These are phyloP conservation scores for Dioscorea dumetorum DNA, from an alignment of 106 monocot species.

Conservation along the genomic window DNA sequence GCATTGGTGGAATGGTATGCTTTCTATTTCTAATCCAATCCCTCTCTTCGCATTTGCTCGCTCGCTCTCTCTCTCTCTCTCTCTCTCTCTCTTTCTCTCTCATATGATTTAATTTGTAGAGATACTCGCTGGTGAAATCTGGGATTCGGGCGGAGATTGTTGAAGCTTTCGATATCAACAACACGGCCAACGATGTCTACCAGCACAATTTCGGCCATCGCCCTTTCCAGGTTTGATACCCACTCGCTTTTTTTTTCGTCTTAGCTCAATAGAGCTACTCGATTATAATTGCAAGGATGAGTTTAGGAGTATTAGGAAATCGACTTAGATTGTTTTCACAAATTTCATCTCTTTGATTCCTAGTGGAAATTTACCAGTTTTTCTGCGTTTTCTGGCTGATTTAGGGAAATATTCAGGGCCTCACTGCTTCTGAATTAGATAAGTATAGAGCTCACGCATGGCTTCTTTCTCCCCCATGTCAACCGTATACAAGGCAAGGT, in stretches of 20 bases:
- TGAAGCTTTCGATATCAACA: slow-evolving; percentile 89
- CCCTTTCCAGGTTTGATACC: slow-evolving; percentile 62
- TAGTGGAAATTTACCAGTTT: background rate
- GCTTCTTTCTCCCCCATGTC: slow-evolving; percentile 98
- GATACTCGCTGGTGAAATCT: slow-evolving; percentile 67
- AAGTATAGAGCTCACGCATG: slow-evolving; percentile 78
- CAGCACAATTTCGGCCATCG: slow-evolving; percentile 79
- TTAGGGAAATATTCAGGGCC: slow-evolving; percentile 86
- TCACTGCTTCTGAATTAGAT: slow-evolving; percentile 69
- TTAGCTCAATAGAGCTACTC: background rate
- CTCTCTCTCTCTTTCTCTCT: background rate
- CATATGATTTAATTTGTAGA: slow-evolving; percentile 26
- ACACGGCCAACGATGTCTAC: slow-evolving; percentile 83
- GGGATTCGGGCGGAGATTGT: slow-evolving; percentile 47
- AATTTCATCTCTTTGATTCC: no score
- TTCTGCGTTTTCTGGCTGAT: background rate
- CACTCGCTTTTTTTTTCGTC: background rate
- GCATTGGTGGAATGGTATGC: slow-evolving; percentile 82
- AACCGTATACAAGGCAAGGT: slow-evolving; percentile 98
- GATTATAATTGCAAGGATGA: no score
- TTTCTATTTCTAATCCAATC: no score
- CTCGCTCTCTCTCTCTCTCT: background rate
- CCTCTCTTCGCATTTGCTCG: background rate
- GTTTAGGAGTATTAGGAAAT: no score
- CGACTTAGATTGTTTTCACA: no score